These are phyloP conservation scores for Carex arenaria DNA, from an alignment of 202 grass and related monocot species.

Conservation along the genomic window DNA sequence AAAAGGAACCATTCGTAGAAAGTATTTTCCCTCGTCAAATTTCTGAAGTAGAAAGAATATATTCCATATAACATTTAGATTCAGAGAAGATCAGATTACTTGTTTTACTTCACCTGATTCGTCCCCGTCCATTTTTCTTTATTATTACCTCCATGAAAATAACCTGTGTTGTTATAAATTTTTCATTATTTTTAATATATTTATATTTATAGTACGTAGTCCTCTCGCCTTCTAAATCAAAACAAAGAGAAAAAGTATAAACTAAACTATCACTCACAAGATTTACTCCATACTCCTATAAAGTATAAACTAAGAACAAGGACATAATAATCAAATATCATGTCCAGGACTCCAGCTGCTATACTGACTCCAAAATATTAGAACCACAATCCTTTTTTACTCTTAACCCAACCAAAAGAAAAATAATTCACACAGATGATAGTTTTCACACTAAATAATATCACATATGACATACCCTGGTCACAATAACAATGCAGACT, in stretches of 20 bases:
- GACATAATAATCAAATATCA: background rate
- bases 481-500: no score
- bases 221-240: background rate
- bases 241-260: background rate
- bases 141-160: no score
- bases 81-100: no score
- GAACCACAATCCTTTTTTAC: background rate
- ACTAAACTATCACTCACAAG: background rate
- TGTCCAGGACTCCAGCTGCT: background rate
- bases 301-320: background rate
- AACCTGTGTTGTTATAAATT: no score
- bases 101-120: no score
- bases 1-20: no score
- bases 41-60: no score
- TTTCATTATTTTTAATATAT: no score
- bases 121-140: no score
- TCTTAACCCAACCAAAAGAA: background rate
- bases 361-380: background rate
- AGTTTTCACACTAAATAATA: background rate
- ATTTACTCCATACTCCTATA: background rate
- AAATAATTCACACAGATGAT: background rate
- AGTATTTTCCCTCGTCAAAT: no score
- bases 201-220: background rate
- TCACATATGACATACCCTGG: background rate
- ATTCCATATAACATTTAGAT: no score